Evolutionary conservation across 2,329 filamentous ascomycete genomes (phyloP), one percentile per base, ranked within the genome.

Genomic region (Xylariaceae sp.): DNA sequence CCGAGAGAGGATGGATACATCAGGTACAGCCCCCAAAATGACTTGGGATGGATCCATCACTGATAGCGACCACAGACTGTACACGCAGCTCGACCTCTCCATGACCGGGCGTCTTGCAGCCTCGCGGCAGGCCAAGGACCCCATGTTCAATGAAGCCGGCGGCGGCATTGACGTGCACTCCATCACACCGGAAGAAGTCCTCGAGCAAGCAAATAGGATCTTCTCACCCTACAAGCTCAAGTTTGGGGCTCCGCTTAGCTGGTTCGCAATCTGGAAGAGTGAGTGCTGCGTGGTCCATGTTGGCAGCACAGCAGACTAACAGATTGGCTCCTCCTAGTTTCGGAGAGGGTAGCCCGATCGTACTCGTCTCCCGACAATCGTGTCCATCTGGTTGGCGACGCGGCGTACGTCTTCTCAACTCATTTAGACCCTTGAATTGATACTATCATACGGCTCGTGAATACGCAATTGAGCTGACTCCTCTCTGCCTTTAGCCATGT

Each of bases 221-320:
- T 62, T 68, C 35, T 51, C 62, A 3, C 66, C 65, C 7, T 68
- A 62, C 45, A 67, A 56, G 17, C 43, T 68, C 19, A 59, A 62
- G 19, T 68, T 68, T 40, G 66, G 54, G 1, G 50, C 59, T 5
- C 55, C 64, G 0, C 44, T 68, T 18, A 67, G 63, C 40, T 68
- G 66, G 65, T 68, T 66, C 45, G 62, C 66, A n/a, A 58, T 68
- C 11, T 68, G 66, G 66, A 62, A 62, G 47, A 60, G 61, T 63
- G 51, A 33, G 52, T 41, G 15, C 14, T 14, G 32, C 17, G 9
- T 17, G 15, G 6, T 32, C 22, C 30, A 41, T 12, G 22, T n/a
- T 9, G 40, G 7, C 14, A 19, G 32, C 2, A 27, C 6, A 35
- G 32, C 5, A 17, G 17, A 30, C 32, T 35, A 35, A 35, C 32